phyloP scores from a whole-genome alignment of 1,139 yeast genomes.

The Protomyces gravidus region DNA sequence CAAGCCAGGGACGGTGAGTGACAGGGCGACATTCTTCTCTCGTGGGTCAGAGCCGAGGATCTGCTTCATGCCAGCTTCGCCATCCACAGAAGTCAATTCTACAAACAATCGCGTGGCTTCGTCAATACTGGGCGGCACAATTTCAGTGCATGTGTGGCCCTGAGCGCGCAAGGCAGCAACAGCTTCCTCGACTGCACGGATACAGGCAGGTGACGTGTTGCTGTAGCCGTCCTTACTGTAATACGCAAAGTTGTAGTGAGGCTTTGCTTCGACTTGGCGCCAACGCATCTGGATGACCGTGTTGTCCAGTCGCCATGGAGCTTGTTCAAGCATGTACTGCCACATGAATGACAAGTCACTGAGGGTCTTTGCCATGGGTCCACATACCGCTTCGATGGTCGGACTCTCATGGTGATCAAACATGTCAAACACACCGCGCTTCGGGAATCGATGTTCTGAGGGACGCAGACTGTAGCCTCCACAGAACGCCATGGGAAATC shows the following conservation, averaged over 20 bases:
- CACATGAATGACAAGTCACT: conserved; percentile 63
- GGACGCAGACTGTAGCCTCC: conserved; percentile 41
- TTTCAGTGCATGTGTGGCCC: conserved; percentile 49
- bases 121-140: conserved; percentile 36
- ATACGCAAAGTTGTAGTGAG: conserved; percentile 36
- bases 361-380: conserved; percentile 56
- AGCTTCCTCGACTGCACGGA: conserved; percentile 47
- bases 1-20: conserved; percentile 43
- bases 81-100: conserved; percentile 46
- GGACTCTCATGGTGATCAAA: conserved; percentile 42
- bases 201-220: conserved; percentile 67
- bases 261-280: conserved; percentile 34
- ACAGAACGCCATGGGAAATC: conserved; percentile 53
- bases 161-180: conserved; percentile 44
- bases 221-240: conserved; percentile 56
- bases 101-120: conserved; percentile 56
- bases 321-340: conserved; percentile 49
- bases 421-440: conserved; percentile 13
- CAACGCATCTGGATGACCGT: conserved; percentile 48
- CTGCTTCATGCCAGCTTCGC: conserved; percentile 55
- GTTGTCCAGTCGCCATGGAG: conserved; percentile 56
- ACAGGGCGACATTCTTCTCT: conserved; percentile 44
- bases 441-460: conserved; percentile 47
- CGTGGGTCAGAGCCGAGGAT: conserved; percentile 56
- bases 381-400: conserved; percentile 50